Conservation (phyloP, 192 early-diverging fungal species). For the Lunasporangiospora selenospora region DNA sequence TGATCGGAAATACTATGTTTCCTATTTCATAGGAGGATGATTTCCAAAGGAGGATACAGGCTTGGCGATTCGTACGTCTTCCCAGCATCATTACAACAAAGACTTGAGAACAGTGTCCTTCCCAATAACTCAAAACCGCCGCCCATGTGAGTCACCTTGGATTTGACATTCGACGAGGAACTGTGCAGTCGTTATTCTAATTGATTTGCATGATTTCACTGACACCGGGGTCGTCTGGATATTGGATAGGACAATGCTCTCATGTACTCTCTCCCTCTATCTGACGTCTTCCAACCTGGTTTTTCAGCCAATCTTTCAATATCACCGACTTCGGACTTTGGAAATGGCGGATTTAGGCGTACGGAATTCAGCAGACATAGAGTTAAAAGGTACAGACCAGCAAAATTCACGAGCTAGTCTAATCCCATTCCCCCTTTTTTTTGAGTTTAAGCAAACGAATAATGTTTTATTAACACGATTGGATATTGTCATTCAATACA, state of each 20-base stretch:
- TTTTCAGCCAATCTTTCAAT: constrained; percentile 41
- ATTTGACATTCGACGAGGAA: too few relatives aligned
- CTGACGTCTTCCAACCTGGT: constrained; percentile 33
- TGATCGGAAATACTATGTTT: background rate
- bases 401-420: too few relatives aligned
- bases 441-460: too few relatives aligned
- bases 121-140: constrained; percentile 35
- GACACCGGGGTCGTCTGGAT: too few relatives aligned
- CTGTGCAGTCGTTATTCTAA: too few relatives aligned
- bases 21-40: constrained; percentile 39
- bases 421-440: background rate
- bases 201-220: too few relatives aligned
- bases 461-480: too few relatives aligned
- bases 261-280: constrained; percentile 37
- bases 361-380: constrained; percentile 1
- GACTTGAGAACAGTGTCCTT: constrained; percentile 24
- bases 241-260: constrained; percentile 46
- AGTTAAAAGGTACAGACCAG: constrained; percentile 12
- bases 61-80: constrained; percentile 33
- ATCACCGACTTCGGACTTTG: constrained; percentile 36
- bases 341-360: constrained; percentile 18
- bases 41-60: constrained; percentile 36
- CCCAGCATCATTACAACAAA: constrained; percentile 30
- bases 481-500: too few relatives aligned
- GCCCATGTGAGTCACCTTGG: constrained; percentile 32